These are phyloP conservation scores for Gonapodya sp. DNA, from an alignment of 192 early-diverging fungal genomes.

Conservation along the genomic window DNA sequence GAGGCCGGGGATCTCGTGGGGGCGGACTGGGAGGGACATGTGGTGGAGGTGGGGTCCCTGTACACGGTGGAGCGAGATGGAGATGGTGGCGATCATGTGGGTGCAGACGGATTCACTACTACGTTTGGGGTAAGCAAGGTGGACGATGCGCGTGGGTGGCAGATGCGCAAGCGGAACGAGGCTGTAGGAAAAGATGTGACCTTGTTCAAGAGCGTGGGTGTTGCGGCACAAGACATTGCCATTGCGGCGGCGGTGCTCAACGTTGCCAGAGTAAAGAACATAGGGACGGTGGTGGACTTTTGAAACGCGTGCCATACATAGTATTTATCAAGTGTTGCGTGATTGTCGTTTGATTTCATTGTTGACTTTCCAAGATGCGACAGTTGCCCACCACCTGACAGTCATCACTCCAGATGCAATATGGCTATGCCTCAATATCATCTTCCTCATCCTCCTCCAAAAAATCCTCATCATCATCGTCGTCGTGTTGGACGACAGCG, in stretches of 20 bases:
- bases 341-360: neutral
- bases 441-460: neutral
- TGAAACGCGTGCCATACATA: too few species aligned
- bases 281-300: neutral
- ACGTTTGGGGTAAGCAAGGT: neutral
- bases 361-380: neutral
- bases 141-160: neutral
- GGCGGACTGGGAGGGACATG: neutral
- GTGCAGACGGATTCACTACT: neutral
- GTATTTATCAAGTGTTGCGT: too few species aligned
- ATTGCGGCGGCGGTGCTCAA: neutral
- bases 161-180: neutral
- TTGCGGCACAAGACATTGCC: neutral
- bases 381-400: too few species aligned
- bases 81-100: neutral
- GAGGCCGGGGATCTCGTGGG: neutral
- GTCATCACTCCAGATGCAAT: too few species aligned
- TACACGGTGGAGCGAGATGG: neutral
- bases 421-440: neutral
- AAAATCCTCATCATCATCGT: neutral
- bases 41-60: neutral
- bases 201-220: neutral
- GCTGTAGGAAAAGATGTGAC: neutral
- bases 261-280: neutral
- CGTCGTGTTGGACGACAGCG: neutral